A percentile compares a stretch with the other conserved stretches of the same genome.
Evolutionary conservation across 2,329 filamentous ascomycete genomes (phyloP).

Genomic region (Aureobasidium zeae): DNA sequence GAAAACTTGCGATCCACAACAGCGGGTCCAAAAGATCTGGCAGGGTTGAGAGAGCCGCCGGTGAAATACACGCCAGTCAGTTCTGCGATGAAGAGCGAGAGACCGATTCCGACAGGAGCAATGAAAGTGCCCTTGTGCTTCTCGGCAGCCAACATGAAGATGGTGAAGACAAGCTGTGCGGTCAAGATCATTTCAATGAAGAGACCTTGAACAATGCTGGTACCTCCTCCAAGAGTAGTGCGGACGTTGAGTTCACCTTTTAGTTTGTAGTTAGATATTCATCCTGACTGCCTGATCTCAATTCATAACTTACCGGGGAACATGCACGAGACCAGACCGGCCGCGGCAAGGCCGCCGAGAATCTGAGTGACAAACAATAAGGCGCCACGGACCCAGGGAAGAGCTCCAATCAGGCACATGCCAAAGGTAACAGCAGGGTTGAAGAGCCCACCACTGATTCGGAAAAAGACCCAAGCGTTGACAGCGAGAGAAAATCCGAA

Average conservation of each 20-base stretch:
- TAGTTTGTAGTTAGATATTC: too few relatives aligned
- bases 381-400: slow-evolving; percentile 28
- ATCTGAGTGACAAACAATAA: slow-evolving; percentile 31
- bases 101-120: slow-evolving; percentile 35
- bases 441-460: slow-evolving; percentile 30
- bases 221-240: slow-evolving; percentile 29
- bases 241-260: slow-evolving; percentile 29
- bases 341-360: slow-evolving; percentile 30
- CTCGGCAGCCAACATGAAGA: slow-evolving; percentile 34
- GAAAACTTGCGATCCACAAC: slow-evolving; percentile 24
- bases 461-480: slow-evolving; percentile 34
- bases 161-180: slow-evolving; percentile 33
- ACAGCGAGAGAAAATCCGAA: slow-evolving; percentile 36
- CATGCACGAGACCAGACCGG: slow-evolving; percentile 28
- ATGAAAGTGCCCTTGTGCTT: slow-evolving; percentile 38
- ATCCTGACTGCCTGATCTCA: too few relatives aligned
- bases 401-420: slow-evolving; percentile 29
- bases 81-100: slow-evolving; percentile 40
- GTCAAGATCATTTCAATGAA: slow-evolving; percentile 36
- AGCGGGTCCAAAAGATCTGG: slow-evolving; percentile 28
- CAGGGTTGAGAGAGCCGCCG: slow-evolving; percentile 28
- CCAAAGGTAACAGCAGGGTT: slow-evolving; percentile 32
- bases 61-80: slow-evolving; percentile 33
- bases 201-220: slow-evolving; percentile 30
- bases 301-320: too few relatives aligned